Evolutionary conservation across 768 basidiomycete species (phyloP).

Genomic region (Royoungia palumana): DNA sequence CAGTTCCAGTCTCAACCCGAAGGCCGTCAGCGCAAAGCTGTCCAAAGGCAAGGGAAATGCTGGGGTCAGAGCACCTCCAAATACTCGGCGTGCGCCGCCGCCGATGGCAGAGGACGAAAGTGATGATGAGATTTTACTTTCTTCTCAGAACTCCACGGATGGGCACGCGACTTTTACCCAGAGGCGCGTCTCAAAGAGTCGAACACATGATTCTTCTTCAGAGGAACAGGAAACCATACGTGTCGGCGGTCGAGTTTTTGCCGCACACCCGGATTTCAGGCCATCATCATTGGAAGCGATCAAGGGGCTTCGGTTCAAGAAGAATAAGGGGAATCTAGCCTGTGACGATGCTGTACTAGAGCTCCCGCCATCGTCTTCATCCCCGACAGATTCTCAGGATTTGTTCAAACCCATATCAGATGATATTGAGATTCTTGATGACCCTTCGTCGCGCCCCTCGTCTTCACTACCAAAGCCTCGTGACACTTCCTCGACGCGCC

Average conservation of each 20-base stretch:
- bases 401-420: constrained; percentile 18
- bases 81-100: not conserved
- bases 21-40: not conserved
- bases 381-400: constrained; percentile 23
- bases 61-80: not conserved
- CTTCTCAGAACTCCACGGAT: constrained; percentile 20
- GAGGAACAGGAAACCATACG: constrained; percentile 10
- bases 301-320: constrained; percentile 35
- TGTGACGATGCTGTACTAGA: constrained; percentile 1
- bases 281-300: constrained; percentile 6
- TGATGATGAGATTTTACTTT: constrained; percentile 29
- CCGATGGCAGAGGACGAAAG: constrained; percentile 16
- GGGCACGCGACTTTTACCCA: constrained; percentile 7
- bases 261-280: constrained; percentile 24
- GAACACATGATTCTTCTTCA: not conserved
- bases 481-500: constrained; percentile 2
- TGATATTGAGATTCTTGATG: constrained; percentile 7
- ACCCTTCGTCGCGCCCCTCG: not conserved
- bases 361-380: constrained; percentile 20
- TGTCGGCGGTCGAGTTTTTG: constrained; percentile 13
- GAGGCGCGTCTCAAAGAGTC: constrained; percentile 15
- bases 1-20: constrained; percentile 11
- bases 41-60: constrained; percentile 12
- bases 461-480: constrained; percentile 2
- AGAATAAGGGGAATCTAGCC: constrained; percentile 19